Evolutionary conservation across 345 rosid species (phyloP).

Genomic region (Rhodamnia rubescens): DNA sequence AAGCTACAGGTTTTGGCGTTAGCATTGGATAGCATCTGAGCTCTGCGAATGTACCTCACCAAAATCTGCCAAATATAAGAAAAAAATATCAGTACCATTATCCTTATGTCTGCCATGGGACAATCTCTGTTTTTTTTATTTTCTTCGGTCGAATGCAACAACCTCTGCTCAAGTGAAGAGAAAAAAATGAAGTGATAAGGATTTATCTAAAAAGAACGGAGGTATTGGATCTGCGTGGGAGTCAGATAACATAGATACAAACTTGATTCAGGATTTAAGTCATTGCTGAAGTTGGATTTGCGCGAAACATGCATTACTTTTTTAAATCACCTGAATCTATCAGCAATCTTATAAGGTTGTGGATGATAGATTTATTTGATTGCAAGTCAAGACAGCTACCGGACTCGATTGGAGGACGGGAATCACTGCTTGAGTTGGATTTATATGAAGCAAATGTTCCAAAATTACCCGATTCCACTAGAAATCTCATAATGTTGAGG

Average conservation of each 20-base stretch:
- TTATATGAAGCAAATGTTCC: background rate
- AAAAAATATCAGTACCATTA: too few relatives aligned
- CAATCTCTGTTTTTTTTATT: too few relatives aligned
- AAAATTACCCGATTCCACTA: rapidly evolving
- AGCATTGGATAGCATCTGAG: background rate
- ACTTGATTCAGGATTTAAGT: background rate
- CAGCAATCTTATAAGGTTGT: background rate
- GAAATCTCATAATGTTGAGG: background rate
- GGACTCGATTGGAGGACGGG: background rate
- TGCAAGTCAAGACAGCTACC: background rate
- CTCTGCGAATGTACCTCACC: too few relatives aligned
- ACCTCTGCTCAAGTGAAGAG: too few relatives aligned
- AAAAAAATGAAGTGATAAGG: too few relatives aligned
- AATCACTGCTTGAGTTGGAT: background rate
- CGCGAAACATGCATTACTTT: background rate
- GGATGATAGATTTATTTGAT: background rate
- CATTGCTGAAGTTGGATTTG: background rate
- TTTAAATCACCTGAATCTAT: background rate
- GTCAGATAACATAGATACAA: background rate
- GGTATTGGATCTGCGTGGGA: background rate
- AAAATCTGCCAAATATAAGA: too few relatives aligned
- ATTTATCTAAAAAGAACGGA: too few relatives aligned
- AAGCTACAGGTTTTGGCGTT: constrained; percentile 24
- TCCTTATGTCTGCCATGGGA: too few relatives aligned
- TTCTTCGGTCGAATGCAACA: too few relatives aligned